phyloP scores from a whole-genome alignment of 2,329 filamentous ascomycete genomes.

The Aureobasidium musti region DNA sequence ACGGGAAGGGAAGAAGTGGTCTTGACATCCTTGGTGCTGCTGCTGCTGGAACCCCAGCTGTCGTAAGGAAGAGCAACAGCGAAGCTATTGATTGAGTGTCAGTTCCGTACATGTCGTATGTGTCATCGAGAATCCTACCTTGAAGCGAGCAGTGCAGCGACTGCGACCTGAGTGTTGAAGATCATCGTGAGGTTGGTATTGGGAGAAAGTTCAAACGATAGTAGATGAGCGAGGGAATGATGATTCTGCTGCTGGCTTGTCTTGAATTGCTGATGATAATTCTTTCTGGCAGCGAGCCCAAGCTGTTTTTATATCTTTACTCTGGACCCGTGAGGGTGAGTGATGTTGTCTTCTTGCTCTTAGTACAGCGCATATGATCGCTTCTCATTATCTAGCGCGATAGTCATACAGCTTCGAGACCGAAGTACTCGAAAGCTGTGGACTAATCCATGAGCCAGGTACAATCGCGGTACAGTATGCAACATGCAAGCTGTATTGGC shows the following conservation, averaged over 20 bases:
- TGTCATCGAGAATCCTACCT: background rate
- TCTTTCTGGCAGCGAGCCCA: background rate
- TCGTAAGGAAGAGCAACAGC: slow-evolving; percentile 19
- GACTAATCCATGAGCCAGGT: background rate
- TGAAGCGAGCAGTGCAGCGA: slow-evolving; percentile 23
- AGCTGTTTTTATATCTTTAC: slow-evolving; percentile 13
- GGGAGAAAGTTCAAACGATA: slow-evolving; percentile 9
- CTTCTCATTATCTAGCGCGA: slow-evolving; percentile 13
- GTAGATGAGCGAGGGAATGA: slow-evolving; percentile 15
- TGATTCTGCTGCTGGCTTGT: slow-evolving; percentile 19
- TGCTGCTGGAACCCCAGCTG: background rate
- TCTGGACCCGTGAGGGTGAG: no score
- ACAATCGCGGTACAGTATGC: slow-evolving; percentile 11
- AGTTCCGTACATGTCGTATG: background rate
- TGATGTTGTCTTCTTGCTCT: background rate
- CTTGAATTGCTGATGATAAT: background rate
- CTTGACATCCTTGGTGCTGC: slow-evolving; percentile 4
- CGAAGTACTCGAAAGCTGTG: background rate
- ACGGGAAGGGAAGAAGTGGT: slow-evolving; percentile 4
- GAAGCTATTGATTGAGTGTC: background rate
- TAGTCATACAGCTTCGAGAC: slow-evolving; percentile 7
- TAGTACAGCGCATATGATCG: slow-evolving; percentile 10
- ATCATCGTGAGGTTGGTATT: slow-evolving; percentile 21
- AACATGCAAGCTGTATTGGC: slow-evolving; percentile 27
- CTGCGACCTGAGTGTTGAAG: slow-evolving; percentile 26